phyloP scores from a whole-genome alignment of 305 asterid genomes.

The Fraxinus platypoda region DNA sequence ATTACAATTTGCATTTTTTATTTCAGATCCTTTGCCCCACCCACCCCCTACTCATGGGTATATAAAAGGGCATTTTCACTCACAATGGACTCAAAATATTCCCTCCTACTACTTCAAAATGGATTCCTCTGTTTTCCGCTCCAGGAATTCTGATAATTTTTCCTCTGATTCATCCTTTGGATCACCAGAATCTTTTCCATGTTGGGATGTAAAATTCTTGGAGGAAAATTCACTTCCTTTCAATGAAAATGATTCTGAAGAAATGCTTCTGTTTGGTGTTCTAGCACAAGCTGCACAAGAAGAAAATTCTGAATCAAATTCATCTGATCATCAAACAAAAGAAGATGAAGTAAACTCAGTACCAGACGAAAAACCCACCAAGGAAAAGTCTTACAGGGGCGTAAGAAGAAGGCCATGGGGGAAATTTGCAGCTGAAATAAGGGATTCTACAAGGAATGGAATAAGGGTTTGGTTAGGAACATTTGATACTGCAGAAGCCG shows the following conservation, averaged over 20 bases:
- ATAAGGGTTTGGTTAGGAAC: conserved; percentile 72
- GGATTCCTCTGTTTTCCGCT: conserved; percentile 36
- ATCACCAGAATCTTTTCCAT: conserved; percentile 35
- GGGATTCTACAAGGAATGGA: conserved; percentile 71
- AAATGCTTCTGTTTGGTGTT: conserved; percentile 67
- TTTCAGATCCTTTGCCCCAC: not conserved
- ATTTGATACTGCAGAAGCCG: conserved; percentile 58
- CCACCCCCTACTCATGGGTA: not conserved
- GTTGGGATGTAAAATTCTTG: conserved; percentile 24
- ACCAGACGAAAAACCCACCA: not conserved
- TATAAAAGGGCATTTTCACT: conserved; percentile 7
- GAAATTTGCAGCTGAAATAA: conserved; percentile 59
- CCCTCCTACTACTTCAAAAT: not conserved
- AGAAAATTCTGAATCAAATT: not conserved
- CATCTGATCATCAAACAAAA: not conserved
- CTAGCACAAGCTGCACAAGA: conserved; percentile 25
- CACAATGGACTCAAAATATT: conserved; percentile 16
- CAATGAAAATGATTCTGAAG: conserved; percentile 70
- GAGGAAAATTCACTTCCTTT: conserved; percentile 51
- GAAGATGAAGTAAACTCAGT: conserved; percentile 29
- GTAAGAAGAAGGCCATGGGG: conserved; percentile 66
- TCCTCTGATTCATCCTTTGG: conserved; percentile 36
- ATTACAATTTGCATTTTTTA: not conserved
- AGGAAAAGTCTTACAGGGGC: conserved; percentile 42
- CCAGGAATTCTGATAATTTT: conserved; percentile 34